Base-by-base conservation (phyloP, 495 filamentous ascomycete species). In the Penicillium herquei region DNA sequence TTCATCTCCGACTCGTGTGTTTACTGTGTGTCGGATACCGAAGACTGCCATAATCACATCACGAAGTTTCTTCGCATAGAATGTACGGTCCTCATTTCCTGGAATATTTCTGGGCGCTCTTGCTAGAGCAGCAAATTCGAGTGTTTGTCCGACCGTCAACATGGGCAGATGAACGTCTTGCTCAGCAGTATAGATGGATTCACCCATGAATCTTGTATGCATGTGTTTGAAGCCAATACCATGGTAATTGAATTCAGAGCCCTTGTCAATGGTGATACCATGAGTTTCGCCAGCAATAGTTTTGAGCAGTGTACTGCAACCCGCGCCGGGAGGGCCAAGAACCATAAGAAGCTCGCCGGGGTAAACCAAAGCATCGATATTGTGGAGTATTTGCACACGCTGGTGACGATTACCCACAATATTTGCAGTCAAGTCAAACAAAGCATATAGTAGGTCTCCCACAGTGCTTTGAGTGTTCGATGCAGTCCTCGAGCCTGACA, bases 31-130 rank as follows among this genome's bases (percentile, higher is more conserved):
- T 10, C 79, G 77, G 41, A 94, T 81, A 47, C 88, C 87, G 58
- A 92, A 85, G 68, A 88, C 84, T 32, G 87, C 82, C 87, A 92
- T 89, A 49, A 89, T 81, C 18, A 91, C 86, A 63, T 91, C 86
- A 11, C 85, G 75, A 69, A 89, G 79, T 45, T 90, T 85, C 46
- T 72, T 71, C 13, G 83, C 79, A 59, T 89, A 89, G 18, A 77
- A 50, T 60, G 56, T n/a, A 66, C 51, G 40, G 63, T 49, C 8
- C 72, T 71, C 9, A 78, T 66, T 21, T 77, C 77, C 47, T 7
- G 55, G 40, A 21, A 51, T 4, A 16, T 26, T 9, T 3, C 50
- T 50, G 1, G 78, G 79, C 3, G 72, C 69, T 44, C 76, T 68
- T 18, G 74, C 76, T 42, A 67, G 64, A 17, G 79, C 70, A 7